phyloP scores from a whole-genome alignment of 1,284 basidiomycete species.

The Pterula multifida region DNA sequence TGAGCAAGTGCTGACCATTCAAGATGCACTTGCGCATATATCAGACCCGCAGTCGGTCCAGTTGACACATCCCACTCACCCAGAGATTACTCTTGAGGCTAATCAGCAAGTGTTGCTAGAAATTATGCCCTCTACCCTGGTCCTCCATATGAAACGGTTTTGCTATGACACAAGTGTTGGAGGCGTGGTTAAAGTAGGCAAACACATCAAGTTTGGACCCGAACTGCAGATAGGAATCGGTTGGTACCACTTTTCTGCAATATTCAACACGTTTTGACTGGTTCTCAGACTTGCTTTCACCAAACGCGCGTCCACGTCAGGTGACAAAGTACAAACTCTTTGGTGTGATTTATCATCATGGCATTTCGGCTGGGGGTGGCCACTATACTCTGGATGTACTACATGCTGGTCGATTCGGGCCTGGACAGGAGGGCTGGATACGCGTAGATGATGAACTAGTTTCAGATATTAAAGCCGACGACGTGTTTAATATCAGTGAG shows the following conservation, averaged over 20 bases:
- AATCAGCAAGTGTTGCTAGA: conserved; percentile 87
- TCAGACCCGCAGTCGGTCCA: conserved; percentile 78
- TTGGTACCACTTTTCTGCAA: conserved; percentile 20
- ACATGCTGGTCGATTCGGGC: conserved; percentile 56
- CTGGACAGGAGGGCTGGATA: conserved; percentile 64
- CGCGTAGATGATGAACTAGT: conserved; percentile 90
- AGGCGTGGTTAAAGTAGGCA: conserved; percentile 78
- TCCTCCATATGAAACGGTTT: conserved; percentile 92
- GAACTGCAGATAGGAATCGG: conserved; percentile 68
- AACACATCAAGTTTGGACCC: conserved; percentile 70
- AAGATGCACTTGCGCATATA: conserved; percentile 75
- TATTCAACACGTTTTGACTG: conserved; percentile 1
- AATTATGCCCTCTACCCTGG: conserved; percentile 72
- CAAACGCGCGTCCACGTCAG: conserved; percentile 31
- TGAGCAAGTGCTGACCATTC: conserved; percentile 66
- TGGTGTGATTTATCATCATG: conserved; percentile 93
- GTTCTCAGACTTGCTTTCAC: conserved; percentile 51
- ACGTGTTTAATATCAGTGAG: conserved; percentile 58
- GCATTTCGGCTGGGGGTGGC: conserved; percentile 80
- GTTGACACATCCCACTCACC: conserved; percentile 47
- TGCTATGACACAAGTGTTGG: conserved; percentile 73
- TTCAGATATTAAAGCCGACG: conserved; percentile 64
- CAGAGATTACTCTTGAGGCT: conserved; percentile 62
- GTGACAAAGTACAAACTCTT: conserved; percentile 73
- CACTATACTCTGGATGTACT: conserved; percentile 94